phyloP scores from a whole-genome alignment of 495 filamentous ascomycete species.

The Penicillium waksmanii region DNA sequence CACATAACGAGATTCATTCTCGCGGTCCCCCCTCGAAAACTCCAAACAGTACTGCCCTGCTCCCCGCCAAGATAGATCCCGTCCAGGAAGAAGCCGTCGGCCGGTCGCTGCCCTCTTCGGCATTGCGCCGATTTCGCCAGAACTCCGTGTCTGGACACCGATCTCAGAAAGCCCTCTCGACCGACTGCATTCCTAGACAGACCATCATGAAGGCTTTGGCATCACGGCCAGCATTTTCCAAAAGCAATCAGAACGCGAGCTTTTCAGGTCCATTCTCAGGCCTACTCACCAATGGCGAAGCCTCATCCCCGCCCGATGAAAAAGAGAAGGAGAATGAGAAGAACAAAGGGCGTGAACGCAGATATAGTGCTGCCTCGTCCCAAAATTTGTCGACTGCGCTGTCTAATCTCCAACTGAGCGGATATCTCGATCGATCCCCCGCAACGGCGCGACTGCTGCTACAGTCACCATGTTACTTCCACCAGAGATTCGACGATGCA shows the following conservation, averaged over 20 bases:
- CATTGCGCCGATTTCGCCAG: constrained; percentile 43
- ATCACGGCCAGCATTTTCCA: constrained; percentile 62
- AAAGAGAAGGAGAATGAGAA: constrained; percentile 3
- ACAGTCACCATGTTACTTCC: constrained; percentile 95
- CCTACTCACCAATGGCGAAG: constrained; percentile 31
- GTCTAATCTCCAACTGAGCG: constrained; percentile 58
- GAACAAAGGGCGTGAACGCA: constrained; percentile 44
- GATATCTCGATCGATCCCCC: constrained; percentile 52
- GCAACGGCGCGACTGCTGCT: constrained; percentile 67
- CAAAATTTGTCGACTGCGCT: constrained; percentile 69
- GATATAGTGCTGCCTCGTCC: constrained; percentile 53
- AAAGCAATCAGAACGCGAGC: constrained; percentile 56
- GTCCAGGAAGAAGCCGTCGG: constrained; percentile 37
- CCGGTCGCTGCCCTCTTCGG: constrained; percentile 33
- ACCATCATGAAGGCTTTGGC: constrained; percentile 88
- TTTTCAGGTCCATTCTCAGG: constrained; percentile 52
- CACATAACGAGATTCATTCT: constrained; percentile 35
- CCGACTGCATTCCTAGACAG: constrained; percentile 77
- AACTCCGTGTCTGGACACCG: constrained; percentile 49
- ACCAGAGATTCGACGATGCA: constrained; percentile 92
- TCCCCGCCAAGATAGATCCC: constrained; percentile 29
- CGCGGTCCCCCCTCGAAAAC: constrained; percentile 23
- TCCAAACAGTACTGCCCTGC: constrained; percentile 15
- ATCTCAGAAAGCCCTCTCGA: constrained; percentile 65
- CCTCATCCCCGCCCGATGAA: constrained; percentile 1